Percentiles rank a stretch among this genome's conserved stretches.
These are phyloP conservation scores for Alternaria arbusti DNA, from an alignment of 2,329 filamentous ascomycete genomes.

Conservation along the genomic window DNA sequence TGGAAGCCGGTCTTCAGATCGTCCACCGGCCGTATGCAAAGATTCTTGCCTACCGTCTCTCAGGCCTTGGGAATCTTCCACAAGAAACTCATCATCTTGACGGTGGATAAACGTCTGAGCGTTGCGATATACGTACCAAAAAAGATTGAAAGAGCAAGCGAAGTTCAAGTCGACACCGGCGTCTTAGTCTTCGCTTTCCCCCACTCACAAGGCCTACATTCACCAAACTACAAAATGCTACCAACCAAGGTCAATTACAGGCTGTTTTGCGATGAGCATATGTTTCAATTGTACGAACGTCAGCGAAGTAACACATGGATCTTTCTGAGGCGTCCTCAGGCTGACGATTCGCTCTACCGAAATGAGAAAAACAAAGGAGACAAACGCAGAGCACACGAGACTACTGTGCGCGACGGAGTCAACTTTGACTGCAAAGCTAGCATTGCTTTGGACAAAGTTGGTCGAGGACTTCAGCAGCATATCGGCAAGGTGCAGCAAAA, in stretches of 20 bases:
- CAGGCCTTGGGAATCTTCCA: constrained; percentile 47
- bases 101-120: constrained; percentile 47
- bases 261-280: constrained; percentile 46
- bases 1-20: constrained; percentile 52
- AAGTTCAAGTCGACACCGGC: constrained; percentile 43
- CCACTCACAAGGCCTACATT: constrained; percentile 46
- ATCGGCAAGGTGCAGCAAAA: constrained; percentile 48
- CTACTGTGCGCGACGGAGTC: constrained; percentile 31
- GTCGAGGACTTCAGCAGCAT: constrained; percentile 45
- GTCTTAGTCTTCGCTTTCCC: constrained; percentile 51
- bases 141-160: constrained; percentile 42
- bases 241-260: constrained; percentile 50
- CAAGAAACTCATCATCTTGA: constrained; percentile 50
- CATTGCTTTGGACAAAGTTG: constrained; percentile 50
- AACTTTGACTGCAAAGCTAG: constrained; percentile 45
- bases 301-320: constrained; percentile 49
- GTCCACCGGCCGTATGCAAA: constrained; percentile 41
- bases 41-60: constrained; percentile 43
- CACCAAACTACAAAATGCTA: constrained; percentile 40
- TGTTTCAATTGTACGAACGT: constrained; percentile 49
- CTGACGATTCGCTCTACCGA: constrained; percentile 43
- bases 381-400: constrained; percentile 28
- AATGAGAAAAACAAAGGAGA: constrained; percentile 28
- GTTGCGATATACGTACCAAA: constrained; percentile 51
- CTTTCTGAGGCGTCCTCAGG: constrained; percentile 37